Conservation (phyloP, 2,329 filamentous ascomycete species). For the Thelonectria blattea region DNA sequence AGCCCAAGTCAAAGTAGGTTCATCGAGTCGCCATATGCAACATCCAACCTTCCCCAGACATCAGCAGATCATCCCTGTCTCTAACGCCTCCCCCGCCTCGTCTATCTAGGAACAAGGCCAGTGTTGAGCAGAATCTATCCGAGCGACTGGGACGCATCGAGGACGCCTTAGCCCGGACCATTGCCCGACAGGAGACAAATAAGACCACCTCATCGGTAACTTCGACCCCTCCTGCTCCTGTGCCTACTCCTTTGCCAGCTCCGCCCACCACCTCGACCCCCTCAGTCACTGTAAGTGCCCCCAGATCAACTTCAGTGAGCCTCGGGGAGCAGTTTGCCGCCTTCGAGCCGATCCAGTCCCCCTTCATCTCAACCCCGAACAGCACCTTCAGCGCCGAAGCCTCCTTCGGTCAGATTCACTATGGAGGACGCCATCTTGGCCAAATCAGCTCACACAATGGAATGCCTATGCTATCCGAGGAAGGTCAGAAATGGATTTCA, state of each 20-base stretch:
- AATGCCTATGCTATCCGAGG: slow-evolving; percentile 29
- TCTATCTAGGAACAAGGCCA: slow-evolving; percentile 20
- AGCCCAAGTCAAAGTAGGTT: slow-evolving; percentile 26
- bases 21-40: background rate
- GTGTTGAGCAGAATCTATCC: slow-evolving; percentile 27
- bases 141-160: slow-evolving; percentile 34
- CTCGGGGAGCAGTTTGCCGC: slow-evolving; percentile 15
- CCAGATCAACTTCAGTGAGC: slow-evolving; percentile 4
- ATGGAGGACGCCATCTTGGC: slow-evolving; percentile 31
- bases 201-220: slow-evolving; percentile 1
- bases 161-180: slow-evolving; percentile 26
- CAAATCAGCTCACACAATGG: slow-evolving; percentile 36
- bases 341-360: slow-evolving; percentile 12
- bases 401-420: slow-evolving; percentile 35
- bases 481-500: slow-evolving; percentile 31
- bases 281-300: background rate
- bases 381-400: slow-evolving; percentile 20
- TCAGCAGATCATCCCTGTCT: slow-evolving; percentile 5
- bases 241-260: background rate
- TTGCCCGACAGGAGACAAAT: slow-evolving; percentile 12
- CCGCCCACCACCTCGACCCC: background rate
- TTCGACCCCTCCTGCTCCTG: slow-evolving; percentile 9
- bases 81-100: slow-evolving; percentile 1
- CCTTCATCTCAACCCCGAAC: slow-evolving; percentile 8
- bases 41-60: background rate